Evolutionary conservation across 2,329 filamentous ascomycete genomes (phyloP), one percentile per base, ranked within the genome.

Genomic region (Dactylonectria macrodidyma): DNA sequence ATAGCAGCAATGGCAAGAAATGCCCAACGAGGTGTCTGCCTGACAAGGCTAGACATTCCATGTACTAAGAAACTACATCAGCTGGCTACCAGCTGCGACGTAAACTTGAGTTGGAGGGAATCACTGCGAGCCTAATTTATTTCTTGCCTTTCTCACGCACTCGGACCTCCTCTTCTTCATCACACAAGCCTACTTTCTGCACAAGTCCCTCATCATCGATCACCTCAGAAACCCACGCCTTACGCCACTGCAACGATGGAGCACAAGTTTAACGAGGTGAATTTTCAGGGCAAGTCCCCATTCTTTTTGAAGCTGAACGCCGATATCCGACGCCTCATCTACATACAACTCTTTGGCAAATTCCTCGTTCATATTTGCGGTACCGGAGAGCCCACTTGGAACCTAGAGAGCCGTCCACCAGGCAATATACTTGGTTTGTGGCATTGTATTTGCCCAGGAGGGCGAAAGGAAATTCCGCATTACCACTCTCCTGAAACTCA

Each of bases 381-480:
- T 5, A 7, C 26, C 26, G 26, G 26, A 30, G 4, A 30, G 4
- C 4, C 26, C 26, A 30, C 26, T 30, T 30, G 26, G 19, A 19
- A 30, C 4, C 26, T 7, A 50, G 55, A 16, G 19, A 60, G 3
- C 59, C 34, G 0, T 50, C n/a, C 2, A 65, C 66, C 1, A 55
- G 50, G 3, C 2, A 3, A 30, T 0, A 11, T 54, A 12, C 36
- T 57, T 0, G 51, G 60, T 0, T 51, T 61, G 51, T 54, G 5
- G 9, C 67, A 69, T n/a, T 68, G 51, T 10, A 22, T 69, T 3
- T 69, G 65, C 3, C 56, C 30, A n/a, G 55, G 41, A 11, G 16
- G n/a, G 0, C 3, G 1, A 0, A 8, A 14, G 6, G 16, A 3
- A 2, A 24, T 41, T 5, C 36, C 60, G 1, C 60, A 69, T 16